phyloP scores from a whole-genome alignment of 306 rosid species.

The Rubus idaeus region DNA sequence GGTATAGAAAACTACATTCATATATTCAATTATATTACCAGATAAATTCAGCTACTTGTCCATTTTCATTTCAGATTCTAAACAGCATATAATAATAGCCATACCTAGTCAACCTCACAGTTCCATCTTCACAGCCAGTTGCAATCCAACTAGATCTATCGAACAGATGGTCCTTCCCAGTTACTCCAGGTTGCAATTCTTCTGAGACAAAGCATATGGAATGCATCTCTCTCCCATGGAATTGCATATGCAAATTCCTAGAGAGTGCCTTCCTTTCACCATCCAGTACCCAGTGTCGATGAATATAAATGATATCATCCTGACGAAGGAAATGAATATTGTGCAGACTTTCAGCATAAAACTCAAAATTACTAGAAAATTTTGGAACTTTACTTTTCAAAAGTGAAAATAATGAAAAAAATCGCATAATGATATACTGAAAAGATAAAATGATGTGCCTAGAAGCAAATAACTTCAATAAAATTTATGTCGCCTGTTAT shows the following conservation, averaged over 20 bases:
- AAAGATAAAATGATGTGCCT: not conserved
- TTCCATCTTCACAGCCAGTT: constrained; percentile 98
- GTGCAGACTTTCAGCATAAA: not conserved
- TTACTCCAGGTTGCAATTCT: constrained; percentile 38
- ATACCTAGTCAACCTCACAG: constrained; percentile 91
- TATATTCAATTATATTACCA: not conserved
- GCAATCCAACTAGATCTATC: constrained; percentile 72
- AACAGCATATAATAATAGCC: constrained; percentile 24
- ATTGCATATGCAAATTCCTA: constrained; percentile 77
- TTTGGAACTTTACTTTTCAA: not conserved
- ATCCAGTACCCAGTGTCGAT: constrained; percentile 54
- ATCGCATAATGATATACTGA: not conserved
- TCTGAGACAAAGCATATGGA: constrained; percentile 72
- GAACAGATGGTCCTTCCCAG: constrained; percentile 28
- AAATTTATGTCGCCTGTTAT: not conserved
- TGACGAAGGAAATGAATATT: constrained; percentile 29
- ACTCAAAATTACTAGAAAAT: not conserved
- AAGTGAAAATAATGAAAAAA: not conserved
- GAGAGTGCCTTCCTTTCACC: constrained; percentile 57
- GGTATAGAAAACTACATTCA: not conserved
- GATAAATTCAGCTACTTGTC: not conserved
- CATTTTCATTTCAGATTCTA: not conserved
- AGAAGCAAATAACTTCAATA: not conserved
- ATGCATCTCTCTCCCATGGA: constrained; percentile 98
- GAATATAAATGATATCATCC: constrained; percentile 84